Percentiles rank a stretch among this genome's conserved stretches.
Conservation (phyloP, 805 yeast species). For the Candida glaebosa region DNA sequence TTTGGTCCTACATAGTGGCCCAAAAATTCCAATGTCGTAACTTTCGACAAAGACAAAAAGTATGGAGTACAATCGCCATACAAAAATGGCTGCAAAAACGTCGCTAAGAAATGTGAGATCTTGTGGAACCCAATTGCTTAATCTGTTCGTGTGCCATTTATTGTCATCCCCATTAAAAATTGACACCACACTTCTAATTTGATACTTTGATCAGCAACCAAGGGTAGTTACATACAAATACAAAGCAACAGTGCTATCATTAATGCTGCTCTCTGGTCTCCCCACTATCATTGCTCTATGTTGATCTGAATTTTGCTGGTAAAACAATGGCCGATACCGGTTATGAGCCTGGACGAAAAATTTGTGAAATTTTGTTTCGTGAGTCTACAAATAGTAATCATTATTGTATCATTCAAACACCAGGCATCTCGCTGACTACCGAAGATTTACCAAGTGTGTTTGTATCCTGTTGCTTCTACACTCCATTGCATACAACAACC, state of each 20-base stretch:
- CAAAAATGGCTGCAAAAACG: constrained; percentile 4
- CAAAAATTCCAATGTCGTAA: neutral
- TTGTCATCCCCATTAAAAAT: neutral
- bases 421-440: neutral
- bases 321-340: neutral
- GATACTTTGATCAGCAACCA: no score
- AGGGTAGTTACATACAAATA: no score
- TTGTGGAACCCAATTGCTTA: constrained; percentile 1
- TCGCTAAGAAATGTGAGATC: neutral
- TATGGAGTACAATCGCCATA: constrained; percentile 1
- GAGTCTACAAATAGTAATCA: neutral
- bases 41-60: neutral
- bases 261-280: no score
- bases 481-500: neutral
- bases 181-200: no score
- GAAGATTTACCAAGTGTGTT: neutral
- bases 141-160: neutral
- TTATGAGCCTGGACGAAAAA: neutral
- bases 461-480: neutral
- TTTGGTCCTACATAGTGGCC: neutral
- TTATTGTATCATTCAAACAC: neutral
- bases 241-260: no score
- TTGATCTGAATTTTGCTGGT: neutral
- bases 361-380: neutral
- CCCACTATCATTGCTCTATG: no score